Base-by-base conservation (phyloP, 2,329 filamentous ascomycete genomes). In the Talaromyces atroroseus region DNA sequence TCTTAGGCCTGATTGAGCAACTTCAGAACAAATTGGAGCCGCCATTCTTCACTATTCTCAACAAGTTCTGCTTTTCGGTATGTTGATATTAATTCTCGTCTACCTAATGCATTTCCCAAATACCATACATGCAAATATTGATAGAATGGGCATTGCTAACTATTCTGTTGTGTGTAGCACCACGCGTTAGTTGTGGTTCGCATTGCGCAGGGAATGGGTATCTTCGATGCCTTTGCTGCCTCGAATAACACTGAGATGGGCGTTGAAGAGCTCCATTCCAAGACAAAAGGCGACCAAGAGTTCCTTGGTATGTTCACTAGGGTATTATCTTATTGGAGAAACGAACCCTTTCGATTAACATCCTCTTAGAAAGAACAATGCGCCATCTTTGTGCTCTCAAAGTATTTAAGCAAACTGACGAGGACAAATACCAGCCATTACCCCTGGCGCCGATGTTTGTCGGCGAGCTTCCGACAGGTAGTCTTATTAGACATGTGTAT, bases 401-500 rank as follows among this genome's bases (percentile, higher is more conserved):
- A 5, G 24, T 5, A n/a, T 26, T 51, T 10, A 51, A 42, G 16
- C 8, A 51, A 42, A 32, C 26, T 20, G 34, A 21, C 5, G 12
- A 20, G 2, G 34, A 26, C 7, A 38, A 20, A 42, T 51, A 40
- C 44, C 49, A 57, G n/a, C 57, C 63, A 12, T 40, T 48, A 7
- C 56, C 56, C 1, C 23, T 61, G n/a, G 64, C 59, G 11, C 52
- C 59, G 52, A 11, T 23, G 11, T 59, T 62, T 6, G 52, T 38
- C 11, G 59, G 18, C 14, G 60, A 57, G 0, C 57, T 60, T 1
- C 38, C 42, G 3, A 38, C 58, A 1, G 55, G 58, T 1, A 53
- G 62, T 18, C 42, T 55, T 20, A 59, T 64, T 21, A 65, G 62
- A 16, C 59, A 63, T 34, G 60, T 65, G 64, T 66, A 62, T 8